phyloP scores from a whole-genome alignment of 2,329 filamentous ascomycete genomes.

The Zymoseptoria brevis region DNA sequence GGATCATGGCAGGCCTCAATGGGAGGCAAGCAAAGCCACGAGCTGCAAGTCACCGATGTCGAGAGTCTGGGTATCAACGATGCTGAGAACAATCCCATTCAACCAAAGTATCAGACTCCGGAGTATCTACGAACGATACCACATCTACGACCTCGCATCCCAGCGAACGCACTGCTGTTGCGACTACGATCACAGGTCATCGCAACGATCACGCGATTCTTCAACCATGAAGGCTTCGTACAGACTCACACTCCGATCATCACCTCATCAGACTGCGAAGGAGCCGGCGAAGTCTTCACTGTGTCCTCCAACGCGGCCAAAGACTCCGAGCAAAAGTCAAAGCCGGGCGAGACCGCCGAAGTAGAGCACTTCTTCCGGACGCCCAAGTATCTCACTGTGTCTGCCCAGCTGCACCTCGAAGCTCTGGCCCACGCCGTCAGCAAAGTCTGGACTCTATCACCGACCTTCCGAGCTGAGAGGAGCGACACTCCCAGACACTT shows the following conservation, averaged over 20 bases:
- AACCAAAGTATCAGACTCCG: conserved; percentile 89
- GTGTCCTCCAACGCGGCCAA: conserved; percentile 37
- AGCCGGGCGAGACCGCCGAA: conserved; percentile 30
- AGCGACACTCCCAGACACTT: conserved; percentile 91
- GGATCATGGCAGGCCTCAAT: conserved; percentile 67
- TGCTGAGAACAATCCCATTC: conserved; percentile 82
- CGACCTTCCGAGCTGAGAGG: conserved; percentile 86
- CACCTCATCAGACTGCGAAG: conserved; percentile 95
- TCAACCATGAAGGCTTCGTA: conserved; percentile 60
- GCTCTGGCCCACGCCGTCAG: conserved; percentile 80
- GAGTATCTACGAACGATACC: conserved; percentile 85
- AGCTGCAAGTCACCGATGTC: conserved; percentile 66
- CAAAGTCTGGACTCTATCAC: conserved; percentile 88
- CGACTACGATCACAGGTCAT: conserved; percentile 77
- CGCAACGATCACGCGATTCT: conserved; percentile 65
- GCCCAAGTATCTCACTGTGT: conserved; percentile 93
- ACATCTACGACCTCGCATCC: conserved; percentile 75
- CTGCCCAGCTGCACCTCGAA: conserved; percentile 88
- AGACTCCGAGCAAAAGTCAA: conserved; percentile 32
- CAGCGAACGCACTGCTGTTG: conserved; percentile 70
- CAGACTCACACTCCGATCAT: conserved; percentile 90
- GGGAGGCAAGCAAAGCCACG: conserved; percentile 63
- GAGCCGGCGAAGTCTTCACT: conserved; percentile 86
- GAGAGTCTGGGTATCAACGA: conserved; percentile 69
- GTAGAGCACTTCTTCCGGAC: conserved; percentile 63